Conservation (phyloP, 257 asterid species). For the Primulina tabacum region DNA sequence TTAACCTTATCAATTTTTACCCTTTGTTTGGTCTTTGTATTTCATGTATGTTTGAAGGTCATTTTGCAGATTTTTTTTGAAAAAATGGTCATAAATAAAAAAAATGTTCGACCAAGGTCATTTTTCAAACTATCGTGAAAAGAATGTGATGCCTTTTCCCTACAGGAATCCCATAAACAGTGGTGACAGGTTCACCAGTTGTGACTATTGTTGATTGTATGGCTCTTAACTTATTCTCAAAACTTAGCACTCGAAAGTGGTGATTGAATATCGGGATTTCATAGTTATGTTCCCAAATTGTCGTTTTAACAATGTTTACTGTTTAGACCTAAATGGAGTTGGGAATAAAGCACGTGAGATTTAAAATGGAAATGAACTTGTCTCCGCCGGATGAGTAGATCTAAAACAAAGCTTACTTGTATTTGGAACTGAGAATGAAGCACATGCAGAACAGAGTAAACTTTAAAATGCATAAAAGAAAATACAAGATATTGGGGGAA, state of each 20-base stretch:
- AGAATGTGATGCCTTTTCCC: not conserved
- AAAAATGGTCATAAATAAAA: too few relatives aligned
- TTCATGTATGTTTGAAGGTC: too few relatives aligned
- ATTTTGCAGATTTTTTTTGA: too few relatives aligned
- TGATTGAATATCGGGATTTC: not conserved
- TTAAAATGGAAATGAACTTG: not conserved
- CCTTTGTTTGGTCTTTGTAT: too few relatives aligned
- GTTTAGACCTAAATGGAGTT: not conserved
- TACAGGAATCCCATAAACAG: not conserved
- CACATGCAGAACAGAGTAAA: not conserved
- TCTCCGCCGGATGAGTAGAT: not conserved
- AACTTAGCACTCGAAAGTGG: too few relatives aligned
- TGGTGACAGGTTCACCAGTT: not conserved
- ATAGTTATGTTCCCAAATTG: not conserved
- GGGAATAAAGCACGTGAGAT: not conserved
- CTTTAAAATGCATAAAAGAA: not conserved
- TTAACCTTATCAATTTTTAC: too few relatives aligned
- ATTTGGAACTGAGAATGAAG: not conserved
- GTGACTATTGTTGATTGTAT: too few relatives aligned
- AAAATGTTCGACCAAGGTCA: too few relatives aligned
- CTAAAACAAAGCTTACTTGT: not conserved
- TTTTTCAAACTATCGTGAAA: too few relatives aligned
- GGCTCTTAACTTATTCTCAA: too few relatives aligned
- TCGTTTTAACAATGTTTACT: too few relatives aligned
- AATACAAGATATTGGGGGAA: not conserved